Conservation (phyloP, 2,329 filamentous ascomycete genomes). For the Sordariomycetes sp. region DNA sequence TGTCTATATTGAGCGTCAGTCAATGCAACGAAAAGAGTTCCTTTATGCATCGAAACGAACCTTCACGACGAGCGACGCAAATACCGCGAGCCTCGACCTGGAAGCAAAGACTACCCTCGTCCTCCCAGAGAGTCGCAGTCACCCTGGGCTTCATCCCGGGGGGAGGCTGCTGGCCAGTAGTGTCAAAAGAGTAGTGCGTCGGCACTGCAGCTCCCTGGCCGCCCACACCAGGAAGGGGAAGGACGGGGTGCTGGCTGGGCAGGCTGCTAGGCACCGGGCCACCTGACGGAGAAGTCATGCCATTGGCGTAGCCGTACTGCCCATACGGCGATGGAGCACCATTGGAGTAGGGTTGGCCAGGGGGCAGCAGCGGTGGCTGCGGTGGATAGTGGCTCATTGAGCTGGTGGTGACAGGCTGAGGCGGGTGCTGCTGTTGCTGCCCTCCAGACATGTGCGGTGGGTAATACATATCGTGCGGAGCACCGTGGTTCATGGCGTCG, state of each 20-base stretch:
- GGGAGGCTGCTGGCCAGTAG: slow-evolving; percentile 85
- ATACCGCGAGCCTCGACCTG: slow-evolving; percentile 95
- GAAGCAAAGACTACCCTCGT: slow-evolving; percentile 94
- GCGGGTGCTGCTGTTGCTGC: slow-evolving; percentile 63
- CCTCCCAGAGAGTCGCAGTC: slow-evolving; percentile 95
- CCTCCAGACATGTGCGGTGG: slow-evolving; percentile 70
- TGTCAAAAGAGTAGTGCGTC: slow-evolving; percentile 60
- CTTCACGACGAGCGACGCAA: slow-evolving; percentile 89
- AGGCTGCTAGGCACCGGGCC: slow-evolving; percentile 64
- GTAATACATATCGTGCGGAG: slow-evolving; percentile 78
- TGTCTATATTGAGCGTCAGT: slow-evolving; percentile 62
- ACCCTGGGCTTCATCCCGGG: slow-evolving; percentile 94
- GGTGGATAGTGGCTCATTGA: slow-evolving; percentile 69
- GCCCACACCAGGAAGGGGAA: slow-evolving; percentile 57
- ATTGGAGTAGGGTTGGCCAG: slow-evolving; percentile 42
- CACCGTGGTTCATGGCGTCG: slow-evolving; percentile 70
- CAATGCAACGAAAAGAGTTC: no score
- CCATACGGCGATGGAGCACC: slow-evolving; percentile 52
- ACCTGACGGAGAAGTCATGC: slow-evolving; percentile 68
- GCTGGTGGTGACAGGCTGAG: slow-evolving; percentile 68
- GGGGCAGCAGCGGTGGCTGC: slow-evolving; percentile 61
- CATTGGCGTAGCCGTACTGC: slow-evolving; percentile 68
- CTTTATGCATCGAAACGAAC: slow-evolving; percentile 40
- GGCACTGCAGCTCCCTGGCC: slow-evolving; percentile 39
- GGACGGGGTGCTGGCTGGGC: slow-evolving; percentile 45